phyloP scores from a whole-genome alignment of 345 rosid genomes.

The Lenwebbia sp. region DNA sequence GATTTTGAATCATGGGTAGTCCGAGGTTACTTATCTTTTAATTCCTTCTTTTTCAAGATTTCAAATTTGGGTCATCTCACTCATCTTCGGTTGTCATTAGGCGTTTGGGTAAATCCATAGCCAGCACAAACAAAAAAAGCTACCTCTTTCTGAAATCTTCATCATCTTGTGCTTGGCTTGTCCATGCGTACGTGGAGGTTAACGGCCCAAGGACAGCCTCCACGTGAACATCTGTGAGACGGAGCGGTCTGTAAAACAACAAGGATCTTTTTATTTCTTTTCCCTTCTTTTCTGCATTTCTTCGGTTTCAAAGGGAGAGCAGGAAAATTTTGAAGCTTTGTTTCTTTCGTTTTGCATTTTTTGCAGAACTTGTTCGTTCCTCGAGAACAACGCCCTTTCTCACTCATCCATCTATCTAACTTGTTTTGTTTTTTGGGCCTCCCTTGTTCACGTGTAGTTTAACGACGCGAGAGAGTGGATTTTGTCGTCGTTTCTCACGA shows the following conservation, averaged over 20 bases:
- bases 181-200: conserved; percentile 1
- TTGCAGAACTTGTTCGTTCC: not conserved
- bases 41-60: not conserved
- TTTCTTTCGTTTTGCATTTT: not conserved
- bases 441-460: conserved; percentile 29
- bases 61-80: not conserved
- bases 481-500: conserved; percentile 28
- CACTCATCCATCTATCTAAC: not conserved
- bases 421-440: not conserved
- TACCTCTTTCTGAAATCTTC: not conserved
- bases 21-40: not conserved
- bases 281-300: not conserved
- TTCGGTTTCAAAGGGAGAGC: not conserved
- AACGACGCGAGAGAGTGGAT: not conserved
- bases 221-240: conserved; percentile 4
- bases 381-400: conserved; percentile 24
- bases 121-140: not conserved
- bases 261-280: not conserved
- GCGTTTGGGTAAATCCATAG: not conserved
- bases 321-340: not conserved
- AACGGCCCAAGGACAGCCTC: not conserved
- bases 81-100: not conserved
- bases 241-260: not conserved
- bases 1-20: not conserved
- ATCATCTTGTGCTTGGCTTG: not conserved